These are phyloP conservation scores for Pichia exigua DNA, from an alignment of 805 yeast species.

Conservation along the genomic window DNA sequence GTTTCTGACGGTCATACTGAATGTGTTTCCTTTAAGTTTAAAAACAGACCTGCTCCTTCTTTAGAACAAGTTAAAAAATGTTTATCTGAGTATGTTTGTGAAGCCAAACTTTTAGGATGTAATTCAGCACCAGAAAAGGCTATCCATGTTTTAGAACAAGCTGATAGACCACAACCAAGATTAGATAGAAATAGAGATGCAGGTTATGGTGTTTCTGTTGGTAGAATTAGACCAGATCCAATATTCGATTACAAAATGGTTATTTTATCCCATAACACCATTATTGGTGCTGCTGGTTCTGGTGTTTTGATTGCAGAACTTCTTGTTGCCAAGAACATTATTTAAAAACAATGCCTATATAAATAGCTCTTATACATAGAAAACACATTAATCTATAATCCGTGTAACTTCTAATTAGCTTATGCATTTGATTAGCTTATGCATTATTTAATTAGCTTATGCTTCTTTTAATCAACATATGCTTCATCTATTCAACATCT, in stretches of 20 bases:
- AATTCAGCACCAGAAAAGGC: constrained; percentile 90
- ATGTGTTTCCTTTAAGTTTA: constrained; percentile 81
- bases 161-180: constrained; percentile 95
- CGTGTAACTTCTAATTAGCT: too few relatives aligned
- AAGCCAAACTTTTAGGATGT: constrained; percentile 73
- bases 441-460: too few relatives aligned
- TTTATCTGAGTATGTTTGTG: constrained; percentile 69
- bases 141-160: constrained; percentile 84
- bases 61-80: constrained; percentile 69
- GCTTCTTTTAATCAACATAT: too few relatives aligned
- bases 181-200: constrained; percentile 91
- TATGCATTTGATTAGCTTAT: too few relatives aligned
- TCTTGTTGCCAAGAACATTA: constrained; percentile 63
- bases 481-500: too few relatives aligned
- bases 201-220: constrained; percentile 92
- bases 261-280: constrained; percentile 93
- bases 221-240: constrained; percentile 89
- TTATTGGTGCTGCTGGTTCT: constrained; percentile 98
- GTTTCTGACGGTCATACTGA: constrained; percentile 98
- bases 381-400: too few relatives aligned
- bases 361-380: not conserved
- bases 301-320: constrained; percentile 94
- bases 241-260: constrained; percentile 94
- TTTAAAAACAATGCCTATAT: constrained; percentile 34
- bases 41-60: constrained; percentile 75